Evolutionary conservation across 169 alveolate genomes (phyloP), one percentile per base, ranked within the genome.

Genomic region (Theileria sp.): DNA sequence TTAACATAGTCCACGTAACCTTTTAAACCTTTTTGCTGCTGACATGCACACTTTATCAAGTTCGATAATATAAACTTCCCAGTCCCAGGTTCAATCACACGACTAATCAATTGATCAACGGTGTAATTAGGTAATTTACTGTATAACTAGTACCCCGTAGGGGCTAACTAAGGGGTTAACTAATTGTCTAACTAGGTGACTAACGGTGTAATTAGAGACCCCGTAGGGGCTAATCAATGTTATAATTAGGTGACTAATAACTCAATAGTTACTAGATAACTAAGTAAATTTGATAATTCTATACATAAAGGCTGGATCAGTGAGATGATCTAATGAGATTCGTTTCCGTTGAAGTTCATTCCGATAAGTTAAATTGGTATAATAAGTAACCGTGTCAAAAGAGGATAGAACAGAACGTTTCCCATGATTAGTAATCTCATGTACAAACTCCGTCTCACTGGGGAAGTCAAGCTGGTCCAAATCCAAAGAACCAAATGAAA

Each of bases 221-320:
- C 36, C 8, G 8, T 3, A 32, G 36, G 36, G 36, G 36, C 36
- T 5, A 32, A 32, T 3, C 36, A 32, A 32, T 5, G 1, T 5
- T 32, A n/a, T 32, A 32, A 32, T 5, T 32, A 32, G 36, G 5
- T 5, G 5, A 32, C 36, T 32, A 44, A 44, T 44, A 44, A 44
- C 54, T 44, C 12, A 13, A 8, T 44, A 32, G 5, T 5, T 32
- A 32, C 36, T 32, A 5, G 17, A 44, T 44, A 44, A 44, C 54
- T 44, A 2, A 0, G 17, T 44, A 44, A 36, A 5, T 36, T 4
- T 36, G 54, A 10, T 7, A 10, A 44, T n/a, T n/a, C n/a, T n/a
- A 1, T 58, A 58, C 88, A 82, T 3, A 38, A 82, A 82, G 4
- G 88, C 78, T 0, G 88, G 88, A 34, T 82, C 88, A 1, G 86